Conservation (phyloP, 1,284 basidiomycete genomes). For the Pholiota adiposa region DNA sequence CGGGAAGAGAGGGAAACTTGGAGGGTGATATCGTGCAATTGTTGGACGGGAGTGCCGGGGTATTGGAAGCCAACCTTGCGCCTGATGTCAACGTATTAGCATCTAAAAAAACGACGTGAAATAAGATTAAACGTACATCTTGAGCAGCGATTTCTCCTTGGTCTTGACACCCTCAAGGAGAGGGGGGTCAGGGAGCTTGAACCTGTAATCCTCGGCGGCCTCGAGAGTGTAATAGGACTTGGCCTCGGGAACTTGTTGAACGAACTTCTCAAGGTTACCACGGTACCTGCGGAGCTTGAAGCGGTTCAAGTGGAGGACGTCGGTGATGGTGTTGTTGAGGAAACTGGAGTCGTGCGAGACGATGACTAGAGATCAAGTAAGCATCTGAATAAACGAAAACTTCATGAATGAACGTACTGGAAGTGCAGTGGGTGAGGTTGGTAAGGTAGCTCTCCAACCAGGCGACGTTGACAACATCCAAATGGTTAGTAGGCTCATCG, state of each 20-base stretch:
- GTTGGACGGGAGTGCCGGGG: conserved; percentile 83
- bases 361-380: conserved; percentile 61
- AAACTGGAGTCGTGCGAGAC: conserved; percentile 99
- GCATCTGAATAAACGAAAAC: conserved; percentile 20
- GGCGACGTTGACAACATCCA: conserved; percentile 96
- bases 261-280: conserved; percentile 97
- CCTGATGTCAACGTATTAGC: conserved; percentile 26
- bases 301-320: conserved; percentile 98
- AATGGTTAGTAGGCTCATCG: conserved; percentile 98
- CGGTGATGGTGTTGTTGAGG: conserved; percentile 99
- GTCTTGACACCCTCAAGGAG: conserved; percentile 99
- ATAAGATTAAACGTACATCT: conserved; percentile 73
- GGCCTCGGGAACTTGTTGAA: conserved; percentile 94
- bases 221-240: conserved; percentile 98
- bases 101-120: not conserved
- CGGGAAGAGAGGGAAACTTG: conserved; percentile 97
- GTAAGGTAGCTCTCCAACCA: conserved; percentile 98
- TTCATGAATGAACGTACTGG: conserved; percentile 57
- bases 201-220: conserved; percentile 94
- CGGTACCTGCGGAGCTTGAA: conserved; percentile 98
- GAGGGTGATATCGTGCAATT: conserved; percentile 93
- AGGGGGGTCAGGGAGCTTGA: conserved; percentile 95
- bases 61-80: conserved; percentile 98
- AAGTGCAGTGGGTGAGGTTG: conserved; percentile 89
- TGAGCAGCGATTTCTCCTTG: conserved; percentile 96